Percentiles rank a stretch among this genome's conserved stretches.
Evolutionary conservation across 1,139 yeast species (phyloP).

Genomic region (Debaryomyces nepalensis): DNA sequence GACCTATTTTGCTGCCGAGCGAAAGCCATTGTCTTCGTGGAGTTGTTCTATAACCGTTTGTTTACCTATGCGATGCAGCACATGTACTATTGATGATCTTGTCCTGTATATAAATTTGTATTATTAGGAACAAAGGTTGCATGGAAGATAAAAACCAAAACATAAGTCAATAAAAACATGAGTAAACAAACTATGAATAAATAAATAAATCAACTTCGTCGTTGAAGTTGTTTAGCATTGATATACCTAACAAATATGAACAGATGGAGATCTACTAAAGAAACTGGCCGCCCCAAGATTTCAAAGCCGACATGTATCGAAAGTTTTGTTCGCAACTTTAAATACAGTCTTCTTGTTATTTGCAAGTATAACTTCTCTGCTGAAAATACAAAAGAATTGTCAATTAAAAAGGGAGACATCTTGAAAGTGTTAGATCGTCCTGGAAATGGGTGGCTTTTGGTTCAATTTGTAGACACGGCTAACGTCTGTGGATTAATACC

Average conservation of each 20-base stretch:
- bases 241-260: neutral
- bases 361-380: slow-evolving; percentile 42
- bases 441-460: slow-evolving; percentile 50
- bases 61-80: slow-evolving; percentile 5
- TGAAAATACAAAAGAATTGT: slow-evolving; percentile 39
- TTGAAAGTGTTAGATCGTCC: slow-evolving; percentile 44
- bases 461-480: slow-evolving; percentile 45
- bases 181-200: neutral
- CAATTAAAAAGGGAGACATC: slow-evolving; percentile 44
- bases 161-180: neutral
- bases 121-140: neutral
- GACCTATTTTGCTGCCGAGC: too few species aligned
- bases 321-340: slow-evolving; percentile 17
- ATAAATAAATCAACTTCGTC: neutral
- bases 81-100: neutral
- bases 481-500: slow-evolving; percentile 46
- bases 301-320: slow-evolving; percentile 10
- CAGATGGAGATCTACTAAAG: neutral
- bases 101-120: slow-evolving; percentile 1
- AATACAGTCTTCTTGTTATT: slow-evolving; percentile 42
- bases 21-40: too few species aligned
- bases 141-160: neutral
- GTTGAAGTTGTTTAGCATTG: neutral
- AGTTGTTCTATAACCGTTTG: neutral
- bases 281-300: neutral